A percentile compares a stretch with the other conserved stretches of the same genome.
phyloP scores from a whole-genome alignment of 1,284 basidiomycete genomes.

The Malassezia restricta region DNA sequence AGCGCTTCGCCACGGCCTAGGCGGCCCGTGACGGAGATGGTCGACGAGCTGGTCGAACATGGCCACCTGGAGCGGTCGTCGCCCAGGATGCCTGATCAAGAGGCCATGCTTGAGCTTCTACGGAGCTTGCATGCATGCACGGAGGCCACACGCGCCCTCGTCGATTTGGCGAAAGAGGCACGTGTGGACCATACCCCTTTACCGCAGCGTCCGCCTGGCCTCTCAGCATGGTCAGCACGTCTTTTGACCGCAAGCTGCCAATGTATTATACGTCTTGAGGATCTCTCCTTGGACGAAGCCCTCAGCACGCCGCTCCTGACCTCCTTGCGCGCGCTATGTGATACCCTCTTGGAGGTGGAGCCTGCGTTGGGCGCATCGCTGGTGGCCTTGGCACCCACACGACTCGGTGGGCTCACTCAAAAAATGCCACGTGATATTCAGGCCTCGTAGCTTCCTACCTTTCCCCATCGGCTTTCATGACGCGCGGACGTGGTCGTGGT shows the following conservation, averaged over 20 bases:
- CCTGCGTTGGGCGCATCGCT: too few species aligned
- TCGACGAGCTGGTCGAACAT: not conserved
- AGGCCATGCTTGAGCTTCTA: not conserved
- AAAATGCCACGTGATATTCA: too few species aligned
- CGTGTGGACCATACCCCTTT: not conserved
- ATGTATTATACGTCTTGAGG: constrained; percentile 5
- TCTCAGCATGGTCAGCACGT: not conserved
- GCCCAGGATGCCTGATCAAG: not conserved
- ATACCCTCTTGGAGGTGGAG: not conserved
- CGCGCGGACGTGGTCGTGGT: too few species aligned
- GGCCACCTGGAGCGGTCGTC: not conserved
- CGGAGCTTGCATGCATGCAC: not conserved
- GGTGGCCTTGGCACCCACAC: too few species aligned
- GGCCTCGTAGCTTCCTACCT: too few species aligned
- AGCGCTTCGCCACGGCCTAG: not conserved
- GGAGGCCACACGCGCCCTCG: not conserved
- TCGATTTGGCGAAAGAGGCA: not conserved
- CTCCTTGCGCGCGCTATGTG: not conserved
- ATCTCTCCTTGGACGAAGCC: not conserved
- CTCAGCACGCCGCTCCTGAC: not conserved
- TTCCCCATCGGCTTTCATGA: too few species aligned
- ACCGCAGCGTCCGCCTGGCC: constrained; percentile 1
- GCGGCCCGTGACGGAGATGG: not conserved
- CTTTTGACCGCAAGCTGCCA: not conserved
- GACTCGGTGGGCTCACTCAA: too few species aligned